Base-by-base conservation (phyloP, 2,329 filamentous ascomycete genomes). In the Fusarium chlamydosporum region DNA sequence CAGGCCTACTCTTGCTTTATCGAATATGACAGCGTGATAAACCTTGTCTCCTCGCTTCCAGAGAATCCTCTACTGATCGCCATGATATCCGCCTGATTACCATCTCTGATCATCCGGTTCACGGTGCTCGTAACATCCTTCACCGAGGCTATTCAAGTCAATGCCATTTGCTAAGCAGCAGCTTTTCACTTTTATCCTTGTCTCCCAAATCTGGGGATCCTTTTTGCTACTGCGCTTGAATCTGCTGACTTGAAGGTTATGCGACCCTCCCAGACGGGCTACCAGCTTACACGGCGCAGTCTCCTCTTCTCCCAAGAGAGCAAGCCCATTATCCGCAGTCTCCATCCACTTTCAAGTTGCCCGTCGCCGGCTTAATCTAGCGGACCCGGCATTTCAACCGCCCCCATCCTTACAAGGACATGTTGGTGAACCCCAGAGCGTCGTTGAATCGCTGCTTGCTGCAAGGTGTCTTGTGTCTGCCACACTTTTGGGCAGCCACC, bases 241-340 rank as follows among this genome's bases (percentile, higher is more conserved):
- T 61, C 72, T 71, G 69, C 67, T 74, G 72, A 72, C 68, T 74
- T 61, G 59, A 53, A 68, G 27, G 43, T 65, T 52, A 72, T 73
- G 71, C 68, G 66, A 73, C 66, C 67, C 63, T 67, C 47, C 45
- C 55, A 52, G 41, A 48, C 42, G 26, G 33, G 35, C 31, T 41
- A 56, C 55, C 45, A 61, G 42, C 41, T 59, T 61, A 57, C 56
- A 61, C 47, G 60, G 55, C 62, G 48, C 61, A 62, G 56, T 62
- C 42, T 58, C 8, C 33, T 33, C 58, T 51, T 27, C 53, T 48
- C 47, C 41, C 20, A 54, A 58, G 33, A 58, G 43, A 47, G 15
- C 33, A 58, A 57, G 43, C 27, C 23, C 27, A 18, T 42, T 20
- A n/a, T 50, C 20, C 45, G 61, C 45, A 50, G 47, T 50, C 47